Conservation (phyloP, 768 basidiomycete genomes). For the Auricularia heimuer region DNA sequence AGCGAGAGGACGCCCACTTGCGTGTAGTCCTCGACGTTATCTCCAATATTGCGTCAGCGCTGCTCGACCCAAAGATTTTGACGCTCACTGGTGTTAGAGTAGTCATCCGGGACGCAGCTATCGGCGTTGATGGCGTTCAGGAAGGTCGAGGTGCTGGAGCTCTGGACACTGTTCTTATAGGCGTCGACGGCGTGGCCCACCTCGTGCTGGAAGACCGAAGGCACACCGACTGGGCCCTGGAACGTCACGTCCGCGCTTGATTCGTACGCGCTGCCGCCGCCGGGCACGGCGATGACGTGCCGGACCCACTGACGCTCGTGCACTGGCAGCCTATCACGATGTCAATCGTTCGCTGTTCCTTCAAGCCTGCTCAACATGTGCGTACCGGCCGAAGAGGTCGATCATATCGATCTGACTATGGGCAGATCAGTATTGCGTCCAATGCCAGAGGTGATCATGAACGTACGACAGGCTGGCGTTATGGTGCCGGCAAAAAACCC, state of each 20-base stretch:
- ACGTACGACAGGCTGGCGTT: neutral
- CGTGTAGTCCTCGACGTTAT: conserved; percentile 1
- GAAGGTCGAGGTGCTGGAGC: neutral
- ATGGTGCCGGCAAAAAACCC: neutral
- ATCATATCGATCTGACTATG: neutral
- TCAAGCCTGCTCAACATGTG: too few relatives aligned
- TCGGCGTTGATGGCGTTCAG: neutral
- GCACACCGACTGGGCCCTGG: neutral
- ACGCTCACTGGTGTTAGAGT: neutral
- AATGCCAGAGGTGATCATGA: neutral
- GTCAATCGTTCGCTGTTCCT: too few relatives aligned
- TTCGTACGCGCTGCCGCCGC: neutral
- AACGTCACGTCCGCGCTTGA: neutral
- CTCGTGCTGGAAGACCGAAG: conserved; percentile 2
- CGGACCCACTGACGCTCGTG: conserved; percentile 2
- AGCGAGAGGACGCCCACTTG: neutral
- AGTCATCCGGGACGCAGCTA: neutral
- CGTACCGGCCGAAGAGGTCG: neutral
- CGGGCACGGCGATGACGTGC: neutral
- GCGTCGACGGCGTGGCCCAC: neutral
- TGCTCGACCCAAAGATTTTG: too few relatives aligned
- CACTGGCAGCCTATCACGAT: neutral
- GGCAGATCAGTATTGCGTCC: neutral
- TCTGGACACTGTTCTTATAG: neutral
- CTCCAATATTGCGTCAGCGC: neutral